phyloP scores from a whole-genome alignment of 441 rosid species.

The Corymbia citriodora region DNA sequence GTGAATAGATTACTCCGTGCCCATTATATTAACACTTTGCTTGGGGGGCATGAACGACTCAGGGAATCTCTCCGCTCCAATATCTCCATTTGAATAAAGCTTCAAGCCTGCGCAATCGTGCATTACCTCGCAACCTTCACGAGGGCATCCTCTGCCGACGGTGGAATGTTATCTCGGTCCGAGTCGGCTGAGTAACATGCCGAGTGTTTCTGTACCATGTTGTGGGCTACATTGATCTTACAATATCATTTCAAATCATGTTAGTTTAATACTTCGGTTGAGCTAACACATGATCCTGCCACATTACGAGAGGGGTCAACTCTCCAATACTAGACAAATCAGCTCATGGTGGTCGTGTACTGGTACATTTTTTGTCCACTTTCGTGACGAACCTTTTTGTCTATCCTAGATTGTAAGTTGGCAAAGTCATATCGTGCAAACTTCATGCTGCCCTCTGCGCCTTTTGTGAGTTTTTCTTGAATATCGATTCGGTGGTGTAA shows the following conservation, averaged over 20 bases:
- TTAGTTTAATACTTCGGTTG: not conserved
- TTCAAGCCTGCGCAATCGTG: not conserved
- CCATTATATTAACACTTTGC: not conserved
- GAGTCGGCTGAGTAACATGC: not conserved
- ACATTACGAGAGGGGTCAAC: not conserved
- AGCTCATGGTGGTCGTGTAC: not conserved
- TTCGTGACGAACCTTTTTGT: not conserved
- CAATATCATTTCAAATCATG: not conserved
- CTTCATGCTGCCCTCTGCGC: not conserved
- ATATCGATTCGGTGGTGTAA: not conserved
- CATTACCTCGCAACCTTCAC: not conserved
- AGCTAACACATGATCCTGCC: not conserved
- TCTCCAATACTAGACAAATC: not conserved
- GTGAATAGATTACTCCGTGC: not conserved
- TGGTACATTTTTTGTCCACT: not conserved
- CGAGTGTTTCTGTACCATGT: not conserved
- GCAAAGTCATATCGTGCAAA: not conserved
- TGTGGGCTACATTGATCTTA: not conserved
- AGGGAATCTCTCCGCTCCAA: not conserved
- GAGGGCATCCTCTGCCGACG: not conserved
- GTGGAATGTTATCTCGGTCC: not conserved
- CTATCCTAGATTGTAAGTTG: not conserved
- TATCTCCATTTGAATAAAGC: not conserved
- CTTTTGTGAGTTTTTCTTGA: not conserved
- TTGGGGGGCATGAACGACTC: not conserved